Conservation (phyloP, 208 protist species). For the Leishmania major region DNA sequence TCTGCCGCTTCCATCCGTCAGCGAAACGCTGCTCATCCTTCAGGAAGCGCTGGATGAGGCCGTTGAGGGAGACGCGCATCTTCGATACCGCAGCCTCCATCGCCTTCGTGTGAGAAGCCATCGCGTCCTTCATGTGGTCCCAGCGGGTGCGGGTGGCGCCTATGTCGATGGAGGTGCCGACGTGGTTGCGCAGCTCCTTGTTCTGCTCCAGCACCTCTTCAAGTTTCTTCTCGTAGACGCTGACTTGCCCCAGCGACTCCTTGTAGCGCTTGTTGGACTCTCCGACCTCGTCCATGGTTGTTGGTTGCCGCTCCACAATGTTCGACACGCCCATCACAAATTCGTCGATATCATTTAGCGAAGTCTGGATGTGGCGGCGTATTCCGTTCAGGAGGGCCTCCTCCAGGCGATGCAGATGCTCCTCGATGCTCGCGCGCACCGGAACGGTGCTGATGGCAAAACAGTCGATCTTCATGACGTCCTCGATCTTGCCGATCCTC, state of each 20-base stretch:
- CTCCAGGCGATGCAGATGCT: constrained; percentile 90
- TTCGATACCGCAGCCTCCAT: constrained; percentile 89
- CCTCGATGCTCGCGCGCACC: constrained; percentile 93
- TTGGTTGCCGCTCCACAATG: constrained; percentile 88
- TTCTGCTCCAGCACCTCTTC: constrained; percentile 84
- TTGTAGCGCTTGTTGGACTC: constrained; percentile 82
- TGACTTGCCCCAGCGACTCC: constrained; percentile 61
- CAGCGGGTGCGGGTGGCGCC: constrained; percentile 82
- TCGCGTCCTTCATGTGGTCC: constrained; percentile 91
- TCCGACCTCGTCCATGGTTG: constrained; percentile 94
- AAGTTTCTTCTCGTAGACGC: constrained; percentile 69
- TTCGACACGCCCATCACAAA: constrained; percentile 91
- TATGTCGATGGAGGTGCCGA: constrained; percentile 80
- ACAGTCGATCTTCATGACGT: constrained; percentile 92
- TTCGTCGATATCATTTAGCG: constrained; percentile 79
- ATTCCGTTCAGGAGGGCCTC: constrained; percentile 91
- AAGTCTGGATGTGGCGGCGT: constrained; percentile 66
- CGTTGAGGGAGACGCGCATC: constrained; percentile 86
- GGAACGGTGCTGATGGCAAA: constrained; percentile 92
- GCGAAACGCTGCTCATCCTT: constrained; percentile 92
- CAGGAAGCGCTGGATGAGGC: constrained; percentile 86
- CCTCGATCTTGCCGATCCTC: constrained; percentile 91
- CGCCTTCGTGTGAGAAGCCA: constrained; percentile 91
- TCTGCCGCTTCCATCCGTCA: constrained; percentile 89
- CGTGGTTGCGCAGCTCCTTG: constrained; percentile 78